These are phyloP conservation scores for Penicillium sp. DNA, from an alignment of 2,329 filamentous ascomycete species.

Conservation along the genomic window DNA sequence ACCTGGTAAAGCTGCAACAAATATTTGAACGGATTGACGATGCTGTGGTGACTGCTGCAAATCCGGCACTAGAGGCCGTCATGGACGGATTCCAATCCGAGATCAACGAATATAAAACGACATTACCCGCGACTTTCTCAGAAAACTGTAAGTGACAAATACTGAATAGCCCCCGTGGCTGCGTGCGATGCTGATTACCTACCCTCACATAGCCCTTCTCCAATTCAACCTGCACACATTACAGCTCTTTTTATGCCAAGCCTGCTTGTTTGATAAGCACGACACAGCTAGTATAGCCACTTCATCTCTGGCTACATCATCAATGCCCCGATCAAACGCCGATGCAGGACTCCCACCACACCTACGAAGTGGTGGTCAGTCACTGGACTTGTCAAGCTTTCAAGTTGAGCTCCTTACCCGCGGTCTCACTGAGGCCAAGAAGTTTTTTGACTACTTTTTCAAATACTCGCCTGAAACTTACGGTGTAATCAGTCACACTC, in stretches of 20 bases:
- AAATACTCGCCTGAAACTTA: not conserved
- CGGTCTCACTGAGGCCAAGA: not conserved
- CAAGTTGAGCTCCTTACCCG: constrained; percentile 1
- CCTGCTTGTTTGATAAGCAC: constrained; percentile 6
- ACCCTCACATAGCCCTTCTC: not conserved
- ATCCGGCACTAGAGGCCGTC: not conserved
- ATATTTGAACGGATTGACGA: constrained; percentile 7
- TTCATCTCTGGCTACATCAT: not conserved
- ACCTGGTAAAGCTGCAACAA: constrained; percentile 2
- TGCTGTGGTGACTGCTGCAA: not conserved
- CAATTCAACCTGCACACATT: constrained; percentile 2
- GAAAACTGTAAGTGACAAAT: not conserved
- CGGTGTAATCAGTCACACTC: not conserved
- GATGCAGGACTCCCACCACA: not conserved
- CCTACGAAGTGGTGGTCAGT: not conserved
- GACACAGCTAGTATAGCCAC: not conserved
- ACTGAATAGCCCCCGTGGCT: not conserved
- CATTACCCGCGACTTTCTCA: not conserved
- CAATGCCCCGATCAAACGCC: not conserved
- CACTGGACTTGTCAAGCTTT: not conserved
- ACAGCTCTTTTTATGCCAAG: constrained; percentile 5
- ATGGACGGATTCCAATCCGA: constrained; percentile 2
- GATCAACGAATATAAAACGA: not conserved
- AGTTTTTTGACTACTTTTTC: constrained; percentile 1
- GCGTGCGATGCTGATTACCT: not conserved